Base-by-base conservation (phyloP, 2,329 filamentous ascomycete species). In the Curvularia spicifera region DNA sequence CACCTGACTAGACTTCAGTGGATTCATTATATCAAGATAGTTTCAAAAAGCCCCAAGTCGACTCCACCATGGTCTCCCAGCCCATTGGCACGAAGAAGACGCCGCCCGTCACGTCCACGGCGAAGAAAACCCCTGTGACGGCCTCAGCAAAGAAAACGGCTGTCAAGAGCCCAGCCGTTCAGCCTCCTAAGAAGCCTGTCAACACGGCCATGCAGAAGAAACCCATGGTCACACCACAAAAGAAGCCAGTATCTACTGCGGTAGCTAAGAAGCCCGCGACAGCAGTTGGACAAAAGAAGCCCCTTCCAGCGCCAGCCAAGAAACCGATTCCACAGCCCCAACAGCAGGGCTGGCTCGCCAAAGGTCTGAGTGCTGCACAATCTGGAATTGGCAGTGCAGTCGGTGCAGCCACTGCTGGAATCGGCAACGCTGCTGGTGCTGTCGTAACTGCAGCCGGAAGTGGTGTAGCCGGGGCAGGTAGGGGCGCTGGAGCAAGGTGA, bases 341-440 rank as follows among this genome's bases (percentile, higher is more conserved):
- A 57, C 71, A 76, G 70, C 69, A 74, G 57, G 80, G 79, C 65
- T 83, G 80, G 80, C 74, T 83, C 64, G 80, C 77, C 31, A 60
- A 59, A 49, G 59, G 56, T 24, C 57, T 64, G 20, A 57, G 48
- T 22, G 63, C 65, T 28, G 63, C 64, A 29, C 51, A 55, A 5
- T 55, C 59, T 13, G 64, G 59, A n/a, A 50, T 65, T 13, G 51
- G 53, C 56, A 75, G 74, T 53, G 76, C 77, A 72, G 63, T 76
- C 70, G 29, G 52, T 26, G 56, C 56, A 12, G 56, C 56, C 18
- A 76, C 81, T 26, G 71, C 78, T 3, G 77, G 79, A 31, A 76
- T 79, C 5, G 80, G 81, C 42, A 80, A 77, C 65, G 77, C 78
- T 51, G 78, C 77, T 0, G 79, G 78, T 22, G 77, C 77, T 10